Evolutionary conservation across 2,329 filamentous ascomycete species (phyloP), one percentile per base, ranked within the genome.

Genomic region (Hypoxylon sp.): DNA sequence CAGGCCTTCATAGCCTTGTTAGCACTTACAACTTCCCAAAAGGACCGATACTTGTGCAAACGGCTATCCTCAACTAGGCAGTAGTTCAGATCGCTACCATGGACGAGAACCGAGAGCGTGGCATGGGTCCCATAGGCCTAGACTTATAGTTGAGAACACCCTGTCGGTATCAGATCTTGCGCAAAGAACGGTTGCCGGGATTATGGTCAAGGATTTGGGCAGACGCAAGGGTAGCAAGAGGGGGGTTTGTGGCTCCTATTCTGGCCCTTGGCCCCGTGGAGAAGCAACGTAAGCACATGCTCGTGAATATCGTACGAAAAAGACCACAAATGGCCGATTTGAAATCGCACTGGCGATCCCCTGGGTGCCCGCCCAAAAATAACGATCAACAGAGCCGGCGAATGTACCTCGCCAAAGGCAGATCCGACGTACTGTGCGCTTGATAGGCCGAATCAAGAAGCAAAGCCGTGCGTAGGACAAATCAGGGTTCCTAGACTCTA

Each of bases 101-200:
- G 65, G 63, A 62, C 6, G 39, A 64, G 39, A 71, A 60, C 53
- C 57, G 58, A 65, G 61, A 47, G 61, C 58, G 48, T 63, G 67
- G 60, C 56, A 62, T 44, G 62, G 62, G 39, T n/a, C 42, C 59
- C 66, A 70, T 68, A 58, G 53, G 64, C 61, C 61, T 67, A 69
- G 67, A 63, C 57, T 65, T 60, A 65, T 67, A 63, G 66, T 52
- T 56, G 47, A 67, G 52, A 62, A 42, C 31, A 69, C 65, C 68
- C 62, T 68, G 68, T 65, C 65, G 59, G 65, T 66, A 72, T 70
- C 62, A 72, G 70, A 72, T 72, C 70, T 72, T 50, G 65, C 54
- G 61, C 62, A 50, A 64, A 68, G 65, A 53, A 54, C 62, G 57
- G 67, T 42, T 68, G 61, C 70, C 48, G 62, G 68, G 68, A 55